A percentile compares a stretch with the other conserved stretches of the same genome.
Conservation (phyloP, 1,139 yeast genomes). For the Zygosaccharomyces pseudobailii region DNA sequence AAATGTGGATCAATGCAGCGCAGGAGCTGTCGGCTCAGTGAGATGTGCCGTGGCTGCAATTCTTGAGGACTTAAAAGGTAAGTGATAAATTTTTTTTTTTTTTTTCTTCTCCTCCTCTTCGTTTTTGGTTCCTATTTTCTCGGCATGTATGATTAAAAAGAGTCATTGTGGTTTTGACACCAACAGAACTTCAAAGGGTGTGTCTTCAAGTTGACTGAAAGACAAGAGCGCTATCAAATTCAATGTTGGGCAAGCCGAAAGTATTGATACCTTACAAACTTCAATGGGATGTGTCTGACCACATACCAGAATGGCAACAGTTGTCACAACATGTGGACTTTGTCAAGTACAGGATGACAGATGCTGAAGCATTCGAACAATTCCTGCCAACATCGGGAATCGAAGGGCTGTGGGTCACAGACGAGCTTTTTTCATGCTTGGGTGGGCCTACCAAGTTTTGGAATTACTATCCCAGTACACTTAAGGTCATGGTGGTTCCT, state of each 20-base stretch:
- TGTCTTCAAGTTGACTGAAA: too few relatives aligned
- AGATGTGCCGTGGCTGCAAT: not conserved
- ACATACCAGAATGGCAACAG: conserved; percentile 24
- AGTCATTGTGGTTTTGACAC: not conserved
- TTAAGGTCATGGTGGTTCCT: conserved; percentile 58
- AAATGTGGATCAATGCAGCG: conserved; percentile 37
- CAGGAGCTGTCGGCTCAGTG: conserved; percentile 19
- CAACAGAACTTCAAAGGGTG: not conserved
- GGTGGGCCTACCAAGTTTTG: conserved; percentile 50
- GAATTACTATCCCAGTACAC: conserved; percentile 45
- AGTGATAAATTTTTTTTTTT: not conserved
- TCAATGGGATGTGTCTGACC: conserved; percentile 27
- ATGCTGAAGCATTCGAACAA: conserved; percentile 25
- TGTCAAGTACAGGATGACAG: conserved; percentile 23
- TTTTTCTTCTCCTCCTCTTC: not conserved
- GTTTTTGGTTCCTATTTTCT: not conserved
- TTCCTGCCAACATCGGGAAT: conserved; percentile 35
- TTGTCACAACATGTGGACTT: conserved; percentile 26
- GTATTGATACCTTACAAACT: conserved; percentile 27
- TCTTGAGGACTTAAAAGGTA: not conserved
- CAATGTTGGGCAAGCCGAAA: conserved; percentile 16
- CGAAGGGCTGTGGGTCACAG: conserved; percentile 60
- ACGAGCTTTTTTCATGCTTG: conserved; percentile 48
- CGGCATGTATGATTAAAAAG: not conserved
- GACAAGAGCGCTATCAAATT: not conserved